Evolutionary conservation across 139 green algal genomes (phyloP).

Genomic region (Chlorella sp.): DNA sequence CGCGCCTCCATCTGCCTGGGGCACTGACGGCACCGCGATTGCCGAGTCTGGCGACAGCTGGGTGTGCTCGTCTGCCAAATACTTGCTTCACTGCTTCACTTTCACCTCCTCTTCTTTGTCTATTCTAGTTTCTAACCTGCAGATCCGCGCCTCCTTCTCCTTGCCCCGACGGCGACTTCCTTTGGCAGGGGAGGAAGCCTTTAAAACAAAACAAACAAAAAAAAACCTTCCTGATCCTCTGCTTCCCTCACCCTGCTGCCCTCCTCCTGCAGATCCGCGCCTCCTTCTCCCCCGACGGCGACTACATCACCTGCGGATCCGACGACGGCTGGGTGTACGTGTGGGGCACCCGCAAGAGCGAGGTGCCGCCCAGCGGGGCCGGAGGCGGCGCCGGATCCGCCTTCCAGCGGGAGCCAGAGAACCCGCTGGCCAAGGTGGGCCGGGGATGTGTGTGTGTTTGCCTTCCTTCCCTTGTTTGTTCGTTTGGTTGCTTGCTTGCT

Average conservation of each 20-base stretch:
- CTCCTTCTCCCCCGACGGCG: conserved; percentile 40
- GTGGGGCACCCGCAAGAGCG: conserved; percentile 58
- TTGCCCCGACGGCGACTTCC: conserved; percentile 48
- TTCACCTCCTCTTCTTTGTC: not conserved
- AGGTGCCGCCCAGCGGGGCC: not conserved
- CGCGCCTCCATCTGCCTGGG: no score
- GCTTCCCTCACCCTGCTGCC: not conserved
- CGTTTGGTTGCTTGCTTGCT: not conserved
- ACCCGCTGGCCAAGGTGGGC: conserved; percentile 28
- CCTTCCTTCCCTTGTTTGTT: not conserved
- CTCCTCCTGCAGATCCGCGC: conserved; percentile 25
- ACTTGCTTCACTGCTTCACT: no score
- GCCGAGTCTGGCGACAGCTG: no score
- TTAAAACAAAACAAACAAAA: no score
- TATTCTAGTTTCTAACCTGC: not conserved
- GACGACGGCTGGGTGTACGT: conserved; percentile 86
- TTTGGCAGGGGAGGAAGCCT: no score
- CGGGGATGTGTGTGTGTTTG: not conserved
- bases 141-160: conserved; percentile 40
- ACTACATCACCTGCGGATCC: conserved; percentile 74
- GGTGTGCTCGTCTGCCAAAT: no score
- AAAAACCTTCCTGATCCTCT: not conserved
- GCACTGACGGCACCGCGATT: no score
- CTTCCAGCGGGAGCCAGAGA: not conserved
- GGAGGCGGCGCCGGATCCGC: not conserved